These are phyloP conservation scores for Apiospora malaysiana DNA, from an alignment of 2,329 filamentous ascomycete genomes.

Conservation along the genomic window DNA sequence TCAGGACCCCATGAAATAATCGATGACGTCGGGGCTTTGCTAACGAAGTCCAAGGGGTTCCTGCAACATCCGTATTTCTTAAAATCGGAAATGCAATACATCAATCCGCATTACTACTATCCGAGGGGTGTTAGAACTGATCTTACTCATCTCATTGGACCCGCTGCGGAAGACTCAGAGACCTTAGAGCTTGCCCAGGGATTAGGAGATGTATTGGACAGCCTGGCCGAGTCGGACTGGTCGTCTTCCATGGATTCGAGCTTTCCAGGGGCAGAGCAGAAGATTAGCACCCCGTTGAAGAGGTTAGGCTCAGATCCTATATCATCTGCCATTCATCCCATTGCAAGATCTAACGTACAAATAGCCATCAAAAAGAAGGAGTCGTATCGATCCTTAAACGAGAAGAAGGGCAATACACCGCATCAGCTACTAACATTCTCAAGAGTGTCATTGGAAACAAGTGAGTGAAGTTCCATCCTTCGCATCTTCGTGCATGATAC, in stretches of 20 bases:
- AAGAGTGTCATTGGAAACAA: neutral
- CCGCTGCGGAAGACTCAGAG: neutral
- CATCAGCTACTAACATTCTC: neutral
- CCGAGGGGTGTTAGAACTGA: constrained; percentile 20
- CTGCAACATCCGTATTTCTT: neutral
- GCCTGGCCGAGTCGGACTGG: neutral
- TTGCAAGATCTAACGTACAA: neutral
- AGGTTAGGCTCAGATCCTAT: neutral
- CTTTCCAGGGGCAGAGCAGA: neutral
- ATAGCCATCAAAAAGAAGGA: constrained; percentile 21
- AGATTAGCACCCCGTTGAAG: neutral
- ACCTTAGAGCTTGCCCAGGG: neutral
- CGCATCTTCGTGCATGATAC: neutral
- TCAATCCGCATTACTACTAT: constrained; percentile 27
- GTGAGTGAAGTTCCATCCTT: neutral
- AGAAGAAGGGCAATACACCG: neutral
- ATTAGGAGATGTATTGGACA: neutral
- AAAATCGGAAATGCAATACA: constrained; percentile 18
- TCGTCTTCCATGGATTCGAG: neutral
- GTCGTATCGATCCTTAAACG: constrained; percentile 18
- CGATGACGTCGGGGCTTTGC: neutral
- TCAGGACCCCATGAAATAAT: neutral
- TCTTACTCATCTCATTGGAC: constrained; percentile 26
- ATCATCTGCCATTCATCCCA: neutral
- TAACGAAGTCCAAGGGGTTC: neutral